Percentiles rank a stretch among this genome's conserved stretches.
Evolutionary conservation across 2,329 filamentous ascomycete species (phyloP).

Genomic region (Pseudogymnoascus sp.): DNA sequence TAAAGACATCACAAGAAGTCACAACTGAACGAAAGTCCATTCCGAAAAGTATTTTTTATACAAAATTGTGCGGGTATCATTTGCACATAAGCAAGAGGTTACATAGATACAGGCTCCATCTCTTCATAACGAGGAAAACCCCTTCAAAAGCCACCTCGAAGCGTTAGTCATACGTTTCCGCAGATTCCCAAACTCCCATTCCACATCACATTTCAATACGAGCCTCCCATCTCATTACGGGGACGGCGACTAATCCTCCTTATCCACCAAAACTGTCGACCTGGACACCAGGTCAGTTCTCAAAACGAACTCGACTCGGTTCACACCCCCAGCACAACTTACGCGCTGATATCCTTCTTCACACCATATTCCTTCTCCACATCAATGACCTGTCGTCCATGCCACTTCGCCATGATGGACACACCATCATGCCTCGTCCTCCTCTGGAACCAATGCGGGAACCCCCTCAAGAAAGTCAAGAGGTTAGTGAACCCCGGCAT

Average conservation of each 20-base stretch:
- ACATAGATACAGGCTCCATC: background rate
- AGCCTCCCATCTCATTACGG: background rate
- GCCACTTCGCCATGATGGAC: slow-evolving; percentile 24
- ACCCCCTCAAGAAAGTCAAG: slow-evolving; percentile 37
- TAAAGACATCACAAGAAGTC: background rate
- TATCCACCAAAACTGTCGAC: background rate
- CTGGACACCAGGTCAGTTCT: background rate
- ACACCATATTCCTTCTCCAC: slow-evolving; percentile 21
- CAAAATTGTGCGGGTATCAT: slow-evolving; percentile 1
- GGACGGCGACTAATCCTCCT: background rate
- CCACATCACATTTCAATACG: background rate
- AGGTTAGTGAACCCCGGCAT: slow-evolving; percentile 38
- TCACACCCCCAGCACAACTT: slow-evolving; percentile 12
- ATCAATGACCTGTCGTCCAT: slow-evolving; percentile 27
- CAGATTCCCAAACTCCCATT: background rate
- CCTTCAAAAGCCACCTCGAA: background rate
- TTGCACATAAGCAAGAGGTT: slow-evolving; percentile 4
- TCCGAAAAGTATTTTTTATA: background rate
- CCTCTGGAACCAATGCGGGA: slow-evolving; percentile 57
- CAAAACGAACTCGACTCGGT: background rate
- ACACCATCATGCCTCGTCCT: slow-evolving; percentile 35
- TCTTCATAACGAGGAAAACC: slow-evolving; percentile 1
- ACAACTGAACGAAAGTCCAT: background rate
- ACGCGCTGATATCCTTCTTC: slow-evolving; percentile 20
- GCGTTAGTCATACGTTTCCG: background rate